Percentiles rank a stretch among this genome's conserved stretches.
Evolutionary conservation across 805 yeast species (phyloP).

Genomic region (Pichia manshurica): DNA sequence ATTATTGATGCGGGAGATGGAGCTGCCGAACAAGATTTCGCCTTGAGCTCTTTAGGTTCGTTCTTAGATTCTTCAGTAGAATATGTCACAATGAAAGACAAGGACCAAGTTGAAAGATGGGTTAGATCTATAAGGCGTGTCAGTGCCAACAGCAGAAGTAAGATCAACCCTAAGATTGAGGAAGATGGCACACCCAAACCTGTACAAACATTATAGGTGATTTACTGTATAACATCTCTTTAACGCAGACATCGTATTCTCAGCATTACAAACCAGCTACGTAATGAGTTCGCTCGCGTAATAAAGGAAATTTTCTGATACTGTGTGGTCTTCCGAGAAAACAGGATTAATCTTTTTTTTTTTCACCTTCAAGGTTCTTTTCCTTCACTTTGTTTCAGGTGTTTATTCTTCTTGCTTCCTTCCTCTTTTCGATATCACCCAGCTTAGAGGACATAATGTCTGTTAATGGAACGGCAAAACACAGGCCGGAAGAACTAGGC

Average conservation of each 20-base stretch:
- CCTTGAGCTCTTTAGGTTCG: constrained; percentile 9
- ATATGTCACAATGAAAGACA: constrained; percentile 3
- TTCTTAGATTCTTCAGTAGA: constrained; percentile 7
- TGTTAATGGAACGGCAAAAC: neutral
- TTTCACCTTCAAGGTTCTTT: neutral
- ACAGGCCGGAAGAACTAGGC: neutral
- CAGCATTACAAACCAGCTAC: too few species aligned
- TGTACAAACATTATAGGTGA: too few species aligned
- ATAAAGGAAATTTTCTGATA: too few species aligned
- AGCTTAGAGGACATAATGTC: neutral
- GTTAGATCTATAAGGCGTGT: neutral
- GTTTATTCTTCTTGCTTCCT: too few species aligned
- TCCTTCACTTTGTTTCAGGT: neutral
- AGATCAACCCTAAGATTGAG: too few species aligned
- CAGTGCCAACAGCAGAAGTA: neutral
- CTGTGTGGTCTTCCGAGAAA: too few species aligned
- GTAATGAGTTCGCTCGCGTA: too few species aligned
- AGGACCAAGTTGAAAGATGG: constrained; percentile 2
- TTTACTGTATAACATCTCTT: too few species aligned
- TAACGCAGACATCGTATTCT: too few species aligned
- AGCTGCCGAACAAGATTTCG: neutral
- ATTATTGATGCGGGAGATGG: constrained; percentile 11
- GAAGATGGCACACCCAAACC: too few species aligned
- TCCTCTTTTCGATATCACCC: neutral
- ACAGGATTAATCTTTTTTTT: neutral